Percentiles rank a stretch among this genome's conserved stretches.
Evolutionary conservation across 2,329 filamentous ascomycete genomes (phyloP).

Genomic region (Pseudocercospora vitis): DNA sequence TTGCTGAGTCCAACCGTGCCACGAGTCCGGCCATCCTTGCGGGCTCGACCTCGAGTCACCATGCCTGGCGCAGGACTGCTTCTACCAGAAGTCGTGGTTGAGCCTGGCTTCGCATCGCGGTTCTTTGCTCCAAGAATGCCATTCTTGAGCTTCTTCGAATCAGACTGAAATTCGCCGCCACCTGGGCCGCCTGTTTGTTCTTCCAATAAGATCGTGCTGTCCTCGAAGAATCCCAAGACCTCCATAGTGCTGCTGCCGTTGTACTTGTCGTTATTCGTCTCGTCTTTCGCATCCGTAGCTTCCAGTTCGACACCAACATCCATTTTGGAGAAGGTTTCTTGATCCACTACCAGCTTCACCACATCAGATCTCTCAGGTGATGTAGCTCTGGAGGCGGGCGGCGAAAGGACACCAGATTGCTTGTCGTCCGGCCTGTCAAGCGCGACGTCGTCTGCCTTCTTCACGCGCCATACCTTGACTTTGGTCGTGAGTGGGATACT

Average conservation of each 20-base stretch:
- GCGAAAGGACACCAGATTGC: conserved; percentile 44
- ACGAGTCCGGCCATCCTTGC: conserved; percentile 66
- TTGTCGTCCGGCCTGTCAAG: conserved; percentile 28
- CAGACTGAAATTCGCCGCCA: conserved; percentile 58
- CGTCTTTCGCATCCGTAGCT: conserved; percentile 64
- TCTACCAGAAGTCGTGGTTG: conserved; percentile 56
- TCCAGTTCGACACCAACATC: conserved; percentile 65
- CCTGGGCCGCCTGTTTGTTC: conserved; percentile 62
- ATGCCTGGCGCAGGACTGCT: conserved; percentile 66
- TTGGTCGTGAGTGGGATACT: conserved; percentile 69
- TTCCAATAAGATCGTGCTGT: conserved; percentile 77
- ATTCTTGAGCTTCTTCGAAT: conserved; percentile 42
- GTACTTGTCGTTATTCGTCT: conserved; percentile 71
- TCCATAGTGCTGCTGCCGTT: conserved; percentile 71
- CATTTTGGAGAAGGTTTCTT: conserved; percentile 62
- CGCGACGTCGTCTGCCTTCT: conserved; percentile 43
- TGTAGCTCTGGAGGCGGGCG: conserved; percentile 43
- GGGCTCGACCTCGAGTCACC: conserved; percentile 69
- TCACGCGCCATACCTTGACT: conserved; percentile 73
- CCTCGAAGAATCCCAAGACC: conserved; percentile 66
- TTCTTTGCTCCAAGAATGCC: conserved; percentile 49
- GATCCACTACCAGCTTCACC: conserved; percentile 59
- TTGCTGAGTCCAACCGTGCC: conserved; percentile 85
- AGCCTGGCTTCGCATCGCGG: conserved; percentile 40
- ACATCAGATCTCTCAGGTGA: conserved; percentile 48